Evolutionary conservation across 2,329 filamentous ascomycete genomes (phyloP).

Genomic region (Emergomyces africanus): DNA sequence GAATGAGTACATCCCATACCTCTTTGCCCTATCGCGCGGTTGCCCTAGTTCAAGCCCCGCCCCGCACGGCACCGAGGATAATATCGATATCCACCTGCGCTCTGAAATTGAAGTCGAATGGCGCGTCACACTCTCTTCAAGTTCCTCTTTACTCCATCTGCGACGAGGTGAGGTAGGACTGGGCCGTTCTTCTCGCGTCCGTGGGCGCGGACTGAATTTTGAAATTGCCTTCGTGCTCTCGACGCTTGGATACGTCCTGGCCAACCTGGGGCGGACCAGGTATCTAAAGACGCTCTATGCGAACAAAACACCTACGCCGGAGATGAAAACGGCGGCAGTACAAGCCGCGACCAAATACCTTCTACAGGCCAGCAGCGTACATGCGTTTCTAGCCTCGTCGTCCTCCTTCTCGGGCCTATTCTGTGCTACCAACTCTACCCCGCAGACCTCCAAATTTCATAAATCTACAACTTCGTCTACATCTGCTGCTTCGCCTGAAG

Average conservation of each 20-base stretch:
- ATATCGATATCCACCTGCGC: conserved; percentile 54
- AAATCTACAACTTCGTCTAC: conserved; percentile 1
- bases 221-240: conserved; percentile 71
- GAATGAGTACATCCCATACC: conserved; percentile 69
- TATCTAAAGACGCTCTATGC: conserved; percentile 60
- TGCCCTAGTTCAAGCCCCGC: conserved; percentile 42
- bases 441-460: conserved; percentile 33
- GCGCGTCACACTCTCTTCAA: conserved; percentile 65
- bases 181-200: conserved; percentile 40
- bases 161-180: conserved; percentile 22
- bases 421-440: conserved; percentile 28
- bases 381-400: conserved; percentile 54
- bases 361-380: conserved; percentile 65
- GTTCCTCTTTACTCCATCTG: conserved; percentile 26
- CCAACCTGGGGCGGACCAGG: conserved; percentile 56
- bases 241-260: conserved; percentile 62
- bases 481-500: background rate
- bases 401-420: conserved; percentile 28
- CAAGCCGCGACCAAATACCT: conserved; percentile 64
- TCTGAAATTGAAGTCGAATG: conserved; percentile 61
- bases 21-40: conserved; percentile 66
- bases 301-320: conserved; percentile 47
- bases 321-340: conserved; percentile 58
- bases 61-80: conserved; percentile 36
- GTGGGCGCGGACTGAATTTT: conserved; percentile 62